Evolutionary conservation across 2,329 filamentous ascomycete species (phyloP).

Genomic region (Colletotrichum sp.): DNA sequence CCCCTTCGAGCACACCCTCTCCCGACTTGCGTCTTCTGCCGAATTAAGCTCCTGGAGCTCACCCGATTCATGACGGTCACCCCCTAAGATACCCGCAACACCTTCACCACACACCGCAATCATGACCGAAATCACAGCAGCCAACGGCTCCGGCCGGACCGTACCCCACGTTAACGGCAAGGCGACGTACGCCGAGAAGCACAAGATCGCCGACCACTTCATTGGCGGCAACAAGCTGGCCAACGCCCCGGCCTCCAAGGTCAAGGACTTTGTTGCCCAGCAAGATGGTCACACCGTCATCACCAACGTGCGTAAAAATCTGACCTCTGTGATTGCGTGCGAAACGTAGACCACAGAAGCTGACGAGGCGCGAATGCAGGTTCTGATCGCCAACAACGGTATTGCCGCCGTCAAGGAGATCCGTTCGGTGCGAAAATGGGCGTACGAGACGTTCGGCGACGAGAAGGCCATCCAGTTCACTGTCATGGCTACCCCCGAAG

Average conservation of each 20-base stretch:
- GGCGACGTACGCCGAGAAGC: constrained; percentile 77
- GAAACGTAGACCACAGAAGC: neutral
- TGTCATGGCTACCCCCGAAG: constrained; percentile 98
- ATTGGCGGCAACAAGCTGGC: constrained; percentile 91
- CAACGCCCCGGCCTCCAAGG: constrained; percentile 80
- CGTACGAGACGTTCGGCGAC: constrained; percentile 98
- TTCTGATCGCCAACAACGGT: constrained; percentile 99
- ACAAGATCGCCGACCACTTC: constrained; percentile 89
- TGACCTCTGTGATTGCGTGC: neutral
- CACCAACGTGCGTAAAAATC: constrained; percentile 75
- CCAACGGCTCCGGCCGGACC: constrained; percentile 48
- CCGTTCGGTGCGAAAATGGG: constrained; percentile 99
- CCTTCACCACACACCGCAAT: constrained; percentile 25
- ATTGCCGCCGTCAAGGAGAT: constrained; percentile 99
- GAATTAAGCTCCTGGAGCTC: constrained; percentile 16
- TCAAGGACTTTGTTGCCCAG: constrained; percentile 93
- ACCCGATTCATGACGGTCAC: constrained; percentile 22
- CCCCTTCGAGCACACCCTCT: constrained; percentile 9
- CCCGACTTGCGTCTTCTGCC: neutral
- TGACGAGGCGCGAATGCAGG: constrained; percentile 54
- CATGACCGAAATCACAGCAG: constrained; percentile 55
- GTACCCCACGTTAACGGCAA: constrained; percentile 62
- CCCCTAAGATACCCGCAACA: constrained; percentile 20
- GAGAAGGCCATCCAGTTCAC: constrained; percentile 99
- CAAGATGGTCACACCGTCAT: constrained; percentile 98